Conservation (phyloP, 2,329 filamentous ascomycete genomes). For the Cladophialophora exuberans region DNA sequence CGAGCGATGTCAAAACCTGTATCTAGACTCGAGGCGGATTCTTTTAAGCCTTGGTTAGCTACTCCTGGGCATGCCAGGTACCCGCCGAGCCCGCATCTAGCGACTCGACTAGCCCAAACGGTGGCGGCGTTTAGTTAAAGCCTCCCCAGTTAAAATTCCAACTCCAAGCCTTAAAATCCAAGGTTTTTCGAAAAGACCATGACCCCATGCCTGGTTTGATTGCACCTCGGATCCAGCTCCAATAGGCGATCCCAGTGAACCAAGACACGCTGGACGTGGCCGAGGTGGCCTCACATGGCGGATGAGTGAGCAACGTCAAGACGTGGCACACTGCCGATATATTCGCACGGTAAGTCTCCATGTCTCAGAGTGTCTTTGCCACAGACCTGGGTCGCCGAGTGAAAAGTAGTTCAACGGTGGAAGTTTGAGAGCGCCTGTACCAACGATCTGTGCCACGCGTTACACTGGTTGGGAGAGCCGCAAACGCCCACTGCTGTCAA, state of each 20-base stretch:
- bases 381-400: neutral
- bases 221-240: conserved; percentile 1
- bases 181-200: no score
- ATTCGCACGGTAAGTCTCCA: neutral
- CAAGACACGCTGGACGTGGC: no score
- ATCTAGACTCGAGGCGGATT: no score
- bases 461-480: no score
- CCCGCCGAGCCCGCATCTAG: neutral
- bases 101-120: neutral
- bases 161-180: neutral
- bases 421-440: neutral
- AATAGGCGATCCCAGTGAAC: neutral
- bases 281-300: neutral
- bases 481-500: neutral
- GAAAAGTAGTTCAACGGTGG: neutral
- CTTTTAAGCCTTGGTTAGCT: no score
- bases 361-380: neutral
- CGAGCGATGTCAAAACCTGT: no score
- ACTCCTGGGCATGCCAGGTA: no score
- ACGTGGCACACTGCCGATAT: neutral
- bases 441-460: neutral
- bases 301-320: conserved; percentile 4
- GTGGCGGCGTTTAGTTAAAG: neutral
- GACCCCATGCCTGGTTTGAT: neutral
- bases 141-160: conserved; percentile 1